phyloP scores from a whole-genome alignment of 495 filamentous ascomycete genomes.

The Venustampulla echinocandica region DNA sequence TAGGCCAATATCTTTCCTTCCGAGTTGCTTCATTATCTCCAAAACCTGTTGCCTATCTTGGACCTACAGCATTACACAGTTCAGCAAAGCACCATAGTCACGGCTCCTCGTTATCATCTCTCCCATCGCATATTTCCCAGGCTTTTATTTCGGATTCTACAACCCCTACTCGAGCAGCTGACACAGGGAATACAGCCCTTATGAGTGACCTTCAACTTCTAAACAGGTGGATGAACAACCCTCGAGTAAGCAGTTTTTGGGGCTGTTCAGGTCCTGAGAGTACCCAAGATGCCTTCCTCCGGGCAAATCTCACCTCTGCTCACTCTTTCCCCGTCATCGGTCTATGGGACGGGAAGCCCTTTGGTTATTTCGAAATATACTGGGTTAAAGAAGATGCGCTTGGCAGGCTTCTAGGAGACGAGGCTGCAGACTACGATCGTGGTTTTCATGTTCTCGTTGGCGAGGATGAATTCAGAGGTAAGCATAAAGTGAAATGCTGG shows the following conservation, averaged over 20 bases:
- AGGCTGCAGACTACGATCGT: slow-evolving; percentile 71
- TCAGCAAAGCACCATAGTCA: slow-evolving; percentile 3
- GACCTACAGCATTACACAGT: slow-evolving; percentile 32
- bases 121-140: slow-evolving; percentile 22
- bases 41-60: slow-evolving; percentile 43
- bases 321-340: slow-evolving; percentile 90
- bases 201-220: slow-evolving; percentile 65
- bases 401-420: slow-evolving; percentile 50
- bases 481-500: slow-evolving; percentile 68
- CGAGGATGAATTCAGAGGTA: slow-evolving; percentile 83
- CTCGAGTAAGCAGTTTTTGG: slow-evolving; percentile 78
- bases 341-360: slow-evolving; percentile 89
- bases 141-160: slow-evolving; percentile 20
- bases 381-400: slow-evolving; percentile 93
- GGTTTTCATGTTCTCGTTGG: slow-evolving; percentile 85
- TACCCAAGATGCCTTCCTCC: slow-evolving; percentile 61
- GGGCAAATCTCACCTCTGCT: slow-evolving; percentile 47
- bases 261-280: slow-evolving; percentile 54
- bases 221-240: slow-evolving; percentile 83
- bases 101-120: slow-evolving; percentile 23
- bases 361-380: slow-evolving; percentile 97
- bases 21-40: slow-evolving; percentile 59
- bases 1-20: slow-evolving; percentile 81
- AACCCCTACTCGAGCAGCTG: slow-evolving; percentile 13
- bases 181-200: slow-evolving; percentile 27